phyloP scores from a whole-genome alignment of 805 yeast genomes.

The Wickerhamiella australiensis region DNA sequence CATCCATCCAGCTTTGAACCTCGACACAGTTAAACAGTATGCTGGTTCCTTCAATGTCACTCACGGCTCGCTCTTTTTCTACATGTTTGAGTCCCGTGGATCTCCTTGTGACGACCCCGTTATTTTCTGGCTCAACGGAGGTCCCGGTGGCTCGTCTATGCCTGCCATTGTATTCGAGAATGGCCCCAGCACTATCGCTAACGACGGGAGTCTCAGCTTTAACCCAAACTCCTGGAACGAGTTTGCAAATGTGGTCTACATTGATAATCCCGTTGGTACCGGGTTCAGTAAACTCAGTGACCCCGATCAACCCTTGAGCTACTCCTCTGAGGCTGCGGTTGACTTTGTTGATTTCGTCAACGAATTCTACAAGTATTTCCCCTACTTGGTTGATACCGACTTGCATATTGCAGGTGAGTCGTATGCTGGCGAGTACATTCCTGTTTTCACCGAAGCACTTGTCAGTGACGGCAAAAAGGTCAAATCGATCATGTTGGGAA shows the following conservation, averaged over 20 bases:
- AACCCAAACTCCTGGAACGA: slow-evolving; percentile 64
- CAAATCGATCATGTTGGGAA: slow-evolving; percentile 76
- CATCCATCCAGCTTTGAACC: neutral
- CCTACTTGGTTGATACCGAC: slow-evolving; percentile 35
- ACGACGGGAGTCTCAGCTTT: slow-evolving; percentile 30
- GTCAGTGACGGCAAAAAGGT: slow-evolving; percentile 49
- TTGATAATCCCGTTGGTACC: slow-evolving; percentile 74
- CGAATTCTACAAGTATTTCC: slow-evolving; percentile 58
- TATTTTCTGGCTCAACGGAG: slow-evolving; percentile 73
- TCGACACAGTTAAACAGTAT: neutral
- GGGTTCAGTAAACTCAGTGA: slow-evolving; percentile 50
- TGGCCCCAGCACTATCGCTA: slow-evolving; percentile 57
- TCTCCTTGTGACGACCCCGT: slow-evolving; percentile 71
- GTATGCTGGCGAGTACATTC: slow-evolving; percentile 76
- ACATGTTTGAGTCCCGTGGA: slow-evolving; percentile 75
- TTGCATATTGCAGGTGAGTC: slow-evolving; percentile 80
- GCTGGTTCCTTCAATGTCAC: slow-evolving; percentile 59
- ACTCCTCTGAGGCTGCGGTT: slow-evolving; percentile 60
- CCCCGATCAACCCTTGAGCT: neutral
- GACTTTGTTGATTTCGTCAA: slow-evolving; percentile 66
- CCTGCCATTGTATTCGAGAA: slow-evolving; percentile 72
- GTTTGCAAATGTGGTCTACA: slow-evolving; percentile 66
- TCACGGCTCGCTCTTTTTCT: slow-evolving; percentile 46
- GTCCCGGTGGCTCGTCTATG: slow-evolving; percentile 75
- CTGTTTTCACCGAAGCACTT: slow-evolving; percentile 69